Evolutionary conservation across 2,329 filamentous ascomycete species (phyloP), one percentile per base, ranked within the genome.

Genomic region (Cercospora canescens): DNA sequence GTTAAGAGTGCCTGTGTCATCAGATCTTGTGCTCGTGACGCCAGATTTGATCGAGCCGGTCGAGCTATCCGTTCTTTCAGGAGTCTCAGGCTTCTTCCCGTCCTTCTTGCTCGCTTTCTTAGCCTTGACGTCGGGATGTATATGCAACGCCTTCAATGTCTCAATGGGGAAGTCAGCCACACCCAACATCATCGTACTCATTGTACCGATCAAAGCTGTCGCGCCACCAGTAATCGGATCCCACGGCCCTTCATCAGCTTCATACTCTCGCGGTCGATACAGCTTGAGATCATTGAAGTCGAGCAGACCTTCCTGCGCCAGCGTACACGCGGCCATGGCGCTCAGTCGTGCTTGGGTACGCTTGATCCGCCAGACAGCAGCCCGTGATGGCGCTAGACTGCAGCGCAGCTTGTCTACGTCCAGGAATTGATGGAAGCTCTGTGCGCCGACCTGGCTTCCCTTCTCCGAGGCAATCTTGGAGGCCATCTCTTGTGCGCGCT

Each of bases 141-240:
- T 83, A 35, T 79, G 77, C 55, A 83, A 74, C 7, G 82, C 77
- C 68, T 82, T 83, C 54, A 86, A 74, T 4, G 88, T 82, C 54
- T 87, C 84, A 16, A 83, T 80, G 0, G 87, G 87, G 52, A 89
- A 82, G 73, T 96, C 93, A 1, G 91, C 91, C 45, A 96, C 84
- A 1, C 92, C 92, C 86, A 96, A 91, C 73, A 91, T 87, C 64
- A 97, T 89, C 41, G 87, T 90, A 28, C 90, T 89, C 55, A 95
- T 83, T n/a, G 94, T 94, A 6, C 91, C 91, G n/a, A 96, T 82
- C 0, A 97, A 79, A 0, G 93, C 92, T 52, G 88, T 87, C 0
- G 92, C 89, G 16, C 88, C 91, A 21, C 92, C 92, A 14, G 90
- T 89, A 26, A 96, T 86, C 0, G 93, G 92, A 70, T 95, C 93